Percentiles rank a stretch among this genome's conserved stretches.
Evolutionary conservation across 2,329 filamentous ascomycete species (phyloP).

Genomic region (Hymenoscyphus scutula): DNA sequence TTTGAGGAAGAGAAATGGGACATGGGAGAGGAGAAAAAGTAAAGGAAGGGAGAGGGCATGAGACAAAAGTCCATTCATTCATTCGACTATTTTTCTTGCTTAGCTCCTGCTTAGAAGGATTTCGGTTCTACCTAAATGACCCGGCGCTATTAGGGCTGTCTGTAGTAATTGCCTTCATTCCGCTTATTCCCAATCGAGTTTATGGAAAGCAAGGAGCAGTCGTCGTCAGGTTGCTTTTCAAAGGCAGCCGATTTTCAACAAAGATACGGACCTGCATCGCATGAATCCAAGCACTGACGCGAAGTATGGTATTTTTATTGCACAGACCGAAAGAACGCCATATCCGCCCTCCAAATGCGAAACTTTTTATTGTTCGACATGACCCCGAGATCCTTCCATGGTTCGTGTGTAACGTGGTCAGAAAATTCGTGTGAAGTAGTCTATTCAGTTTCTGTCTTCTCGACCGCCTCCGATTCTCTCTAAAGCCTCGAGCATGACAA

Average conservation of each 20-base stretch:
- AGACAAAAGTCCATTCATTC: background rate
- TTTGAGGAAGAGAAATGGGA: constrained; percentile 45
- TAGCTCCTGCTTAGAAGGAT: too few relatives aligned
- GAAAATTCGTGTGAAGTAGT: background rate
- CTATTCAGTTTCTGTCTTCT: constrained; percentile 39
- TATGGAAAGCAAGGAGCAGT: background rate
- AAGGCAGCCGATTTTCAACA: background rate
- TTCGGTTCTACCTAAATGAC: background rate
- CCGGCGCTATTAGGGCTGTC: background rate
- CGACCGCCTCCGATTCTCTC: constrained; percentile 63
- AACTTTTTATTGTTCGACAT: constrained; percentile 8
- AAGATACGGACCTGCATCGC: background rate
- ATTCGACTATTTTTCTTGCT: background rate
- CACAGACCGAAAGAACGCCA: constrained; percentile 8
- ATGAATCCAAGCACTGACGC: background rate
- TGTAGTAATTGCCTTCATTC: background rate
- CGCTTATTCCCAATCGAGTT: background rate
- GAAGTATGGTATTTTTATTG: constrained; percentile 26
- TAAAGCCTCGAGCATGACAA: constrained; percentile 92
- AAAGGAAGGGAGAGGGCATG: background rate
- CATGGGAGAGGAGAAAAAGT: background rate
- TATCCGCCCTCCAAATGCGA: constrained; percentile 6
- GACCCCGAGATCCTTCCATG: background rate
- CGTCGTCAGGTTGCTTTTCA: background rate
- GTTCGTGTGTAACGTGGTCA: background rate